Conservation (phyloP, 352 stramenopile species). For the Globisporangium barbulae region DNA sequence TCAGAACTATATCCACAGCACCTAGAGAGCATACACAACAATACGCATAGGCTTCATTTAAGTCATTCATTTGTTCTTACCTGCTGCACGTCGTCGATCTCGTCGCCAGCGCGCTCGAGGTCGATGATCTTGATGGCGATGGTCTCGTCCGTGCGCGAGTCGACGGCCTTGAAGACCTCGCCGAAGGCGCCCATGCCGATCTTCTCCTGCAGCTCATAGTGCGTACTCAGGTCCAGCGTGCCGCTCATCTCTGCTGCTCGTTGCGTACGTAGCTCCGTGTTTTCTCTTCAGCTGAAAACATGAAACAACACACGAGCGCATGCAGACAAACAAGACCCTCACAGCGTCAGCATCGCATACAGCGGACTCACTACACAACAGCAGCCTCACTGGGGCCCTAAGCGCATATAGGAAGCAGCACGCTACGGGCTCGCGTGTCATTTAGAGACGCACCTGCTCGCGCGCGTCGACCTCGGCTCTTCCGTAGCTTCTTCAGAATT, state of each 20-base stretch:
- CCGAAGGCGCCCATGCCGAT: conserved; percentile 81
- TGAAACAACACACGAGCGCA: background rate
- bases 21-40: background rate
- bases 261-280: background rate
- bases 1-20: background rate
- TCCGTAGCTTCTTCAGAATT: background rate
- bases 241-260: conserved; percentile 34
- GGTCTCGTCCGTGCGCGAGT: conserved; percentile 66
- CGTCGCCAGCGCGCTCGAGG: conserved; percentile 75
- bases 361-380: background rate
- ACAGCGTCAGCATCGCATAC: background rate
- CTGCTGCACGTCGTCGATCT: conserved; percentile 87
- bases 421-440: background rate
- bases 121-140: conserved; percentile 86
- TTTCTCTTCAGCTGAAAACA: background rate
- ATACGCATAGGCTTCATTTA: background rate
- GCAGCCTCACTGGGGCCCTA: background rate
- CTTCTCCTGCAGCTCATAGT: conserved; percentile 80
- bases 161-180: conserved; percentile 74
- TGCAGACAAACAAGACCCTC: background rate
- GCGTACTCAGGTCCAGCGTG: conserved; percentile 41
- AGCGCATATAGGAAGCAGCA: too few relatives aligned
- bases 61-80: conserved; percentile 18
- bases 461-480: background rate
- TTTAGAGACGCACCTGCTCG: conserved; percentile 1